Evolutionary conservation across 2,329 filamentous ascomycete genomes (phyloP).

Genomic region (Neospermospora avenae): DNA sequence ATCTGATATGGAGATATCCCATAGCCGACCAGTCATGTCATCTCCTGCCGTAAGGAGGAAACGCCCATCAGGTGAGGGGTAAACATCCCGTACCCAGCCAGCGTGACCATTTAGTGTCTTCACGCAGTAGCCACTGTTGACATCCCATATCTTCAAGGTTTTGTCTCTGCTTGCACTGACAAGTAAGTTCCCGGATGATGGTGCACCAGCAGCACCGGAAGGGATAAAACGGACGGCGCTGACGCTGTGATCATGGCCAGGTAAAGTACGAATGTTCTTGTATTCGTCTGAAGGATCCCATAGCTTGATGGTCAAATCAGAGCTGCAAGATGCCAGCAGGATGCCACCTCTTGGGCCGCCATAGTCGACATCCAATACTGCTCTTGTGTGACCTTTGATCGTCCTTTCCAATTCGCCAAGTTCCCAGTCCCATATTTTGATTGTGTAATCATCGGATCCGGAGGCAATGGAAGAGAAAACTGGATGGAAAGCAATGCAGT

Average conservation of each 20-base stretch:
- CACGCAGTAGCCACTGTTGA: conserved; percentile 86
- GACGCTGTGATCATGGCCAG: conserved; percentile 89
- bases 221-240: conserved; percentile 74
- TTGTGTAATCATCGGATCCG: conserved; percentile 85
- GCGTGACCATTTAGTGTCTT: conserved; percentile 80
- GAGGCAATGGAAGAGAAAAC: conserved; percentile 87
- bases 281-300: conserved; percentile 92
- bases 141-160: conserved; percentile 85
- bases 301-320: conserved; percentile 88
- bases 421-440: conserved; percentile 98
- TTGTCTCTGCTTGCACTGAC: conserved; percentile 84
- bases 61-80: conserved; percentile 75
- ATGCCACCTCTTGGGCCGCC: conserved; percentile 78
- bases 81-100: conserved; percentile 86
- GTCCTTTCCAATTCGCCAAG: conserved; percentile 85
- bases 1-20: conserved; percentile 77
- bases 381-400: conserved; percentile 86
- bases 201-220: no score
- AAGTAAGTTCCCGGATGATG: conserved; percentile 74
- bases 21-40: conserved; percentile 76
- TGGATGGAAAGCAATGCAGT: conserved; percentile 87
- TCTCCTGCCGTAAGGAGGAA: conserved; percentile 80
- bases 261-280: conserved; percentile 87
- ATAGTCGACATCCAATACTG: conserved; percentile 85
- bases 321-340: conserved; percentile 66